These are phyloP conservation scores for Phytophthora fragariaefolia DNA, from an alignment of 352 stramenopile species.

Conservation along the genomic window DNA sequence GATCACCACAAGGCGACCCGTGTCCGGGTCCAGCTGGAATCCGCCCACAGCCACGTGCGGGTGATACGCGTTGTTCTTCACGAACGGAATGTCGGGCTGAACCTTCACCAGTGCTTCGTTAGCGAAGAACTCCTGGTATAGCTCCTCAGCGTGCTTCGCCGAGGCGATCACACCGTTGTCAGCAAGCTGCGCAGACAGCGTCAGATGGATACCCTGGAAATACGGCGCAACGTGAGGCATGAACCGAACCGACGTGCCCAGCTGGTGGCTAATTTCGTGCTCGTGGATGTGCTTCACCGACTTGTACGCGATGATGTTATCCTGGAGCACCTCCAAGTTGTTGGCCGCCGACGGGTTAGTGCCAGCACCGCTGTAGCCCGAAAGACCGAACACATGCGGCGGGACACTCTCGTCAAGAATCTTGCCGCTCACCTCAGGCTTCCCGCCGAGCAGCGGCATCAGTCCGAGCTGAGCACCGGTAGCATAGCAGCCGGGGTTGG, in stretches of 20 bases:
- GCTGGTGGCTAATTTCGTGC: constrained; percentile 84
- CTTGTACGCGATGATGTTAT: constrained; percentile 93
- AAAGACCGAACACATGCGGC: constrained; percentile 89
- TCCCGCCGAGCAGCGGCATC: constrained; percentile 78
- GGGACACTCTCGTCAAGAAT: constrained; percentile 71
- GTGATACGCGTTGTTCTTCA: constrained; percentile 78
- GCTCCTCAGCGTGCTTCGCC: constrained; percentile 74
- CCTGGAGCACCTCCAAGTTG: constrained; percentile 73
- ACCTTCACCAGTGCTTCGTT: constrained; percentile 90
- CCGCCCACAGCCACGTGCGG: constrained; percentile 85
- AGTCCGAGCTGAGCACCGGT: constrained; percentile 83
- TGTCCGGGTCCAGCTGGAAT: constrained; percentile 89
- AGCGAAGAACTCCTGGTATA: constrained; percentile 85
- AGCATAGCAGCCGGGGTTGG: constrained; percentile 91
- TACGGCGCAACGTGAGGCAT: constrained; percentile 94
- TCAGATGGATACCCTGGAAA: constrained; percentile 95
- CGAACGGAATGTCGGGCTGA: constrained; percentile 62
- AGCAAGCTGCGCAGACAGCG: constrained; percentile 81
- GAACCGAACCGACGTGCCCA: constrained; percentile 88
- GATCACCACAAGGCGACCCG: constrained; percentile 88
- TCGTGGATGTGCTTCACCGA: constrained; percentile 93
- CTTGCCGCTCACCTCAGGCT: constrained; percentile 54
- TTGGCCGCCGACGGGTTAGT: constrained; percentile 86
- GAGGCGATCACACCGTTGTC: constrained; percentile 55
- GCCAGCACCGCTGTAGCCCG: constrained; percentile 88